Base-by-base conservation (phyloP, 148 eudicot species). In the Diospyros kaki region DNA sequence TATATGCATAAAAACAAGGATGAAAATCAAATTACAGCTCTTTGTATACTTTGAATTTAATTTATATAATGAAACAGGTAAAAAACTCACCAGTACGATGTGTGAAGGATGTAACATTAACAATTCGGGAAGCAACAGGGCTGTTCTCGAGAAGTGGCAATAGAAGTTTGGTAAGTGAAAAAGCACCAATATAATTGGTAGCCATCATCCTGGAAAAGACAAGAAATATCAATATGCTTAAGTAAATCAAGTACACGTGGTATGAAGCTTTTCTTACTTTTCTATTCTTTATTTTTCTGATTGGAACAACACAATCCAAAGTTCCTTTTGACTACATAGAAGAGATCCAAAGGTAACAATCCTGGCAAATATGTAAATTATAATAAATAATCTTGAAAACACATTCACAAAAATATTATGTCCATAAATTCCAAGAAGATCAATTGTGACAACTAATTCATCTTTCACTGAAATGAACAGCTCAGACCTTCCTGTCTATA, bases 141-240 rank as follows among this genome's bases (percentile, higher is more conserved):
- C 99, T 96, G 68, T 79, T 77, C 55, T 84, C 81, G 78, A 96
- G 83, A 51, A 96, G 86, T 3, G 99, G 99, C 51, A 93, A 83
- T 74, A 96, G 83, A 69, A 85, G 78, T 76, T 89, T 86, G 62
- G 94, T 89, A 48, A 96, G 91, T 84, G 87, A 87, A 84, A 96
- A 96, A 61, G 91, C 89, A 65, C 97, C 98, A 70, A 95, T 76
- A 63, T 93, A 96, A 82, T 96, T 95, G 77, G 94, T 91, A 61
- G 81, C 89, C 87, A 93, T 83, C 98, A 96, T 91, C 87, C 99
- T 93, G 81, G 39, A 64, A 74, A 53, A 74, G n/a, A 53, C 42
- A 43, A 48, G 60, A 56, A 15, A 56, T 12, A 68, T 75, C 52
- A 82, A 62, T 61, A 77, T 41, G 43, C 46, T 69, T 62, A 42